Evolutionary conservation across 1,284 basidiomycete genomes (phyloP), one percentile per base, ranked within the genome.

Genomic region (Trametes hirsuta): DNA sequence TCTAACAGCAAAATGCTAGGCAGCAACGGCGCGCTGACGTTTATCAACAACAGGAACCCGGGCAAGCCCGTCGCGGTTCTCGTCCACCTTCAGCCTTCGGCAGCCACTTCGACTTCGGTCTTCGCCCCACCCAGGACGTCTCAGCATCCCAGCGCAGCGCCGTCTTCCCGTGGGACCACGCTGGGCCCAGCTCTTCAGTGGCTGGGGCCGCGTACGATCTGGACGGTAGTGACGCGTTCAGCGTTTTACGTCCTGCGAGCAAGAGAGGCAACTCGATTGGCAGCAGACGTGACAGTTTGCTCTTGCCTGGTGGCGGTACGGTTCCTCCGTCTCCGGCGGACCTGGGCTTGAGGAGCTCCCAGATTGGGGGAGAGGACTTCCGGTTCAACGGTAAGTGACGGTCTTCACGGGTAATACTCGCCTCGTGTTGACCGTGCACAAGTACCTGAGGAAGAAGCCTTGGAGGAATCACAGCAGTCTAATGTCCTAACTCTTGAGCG

Each of bases 91-190:
- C 84, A 34, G 66, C 79, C 8, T 64, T 81, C 22, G 83, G 77
- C 34, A 71, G 79, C 47, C 75, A 83, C 59, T 73, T 86, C 47
- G 81, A 77, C 18, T 69, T 83, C 56, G 79, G 80, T 49, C 62
- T 77, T 8, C 66, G 68, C 6, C 74, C 66, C 15, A 69, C 68
- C 18, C 71, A 77, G 40, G 76, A 81, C 53, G 68, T 73, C 49
- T 71, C 75, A 46, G 81, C 77, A 39, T 89, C 87, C 18, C 89
- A 91, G 68, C 79, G 81, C 37, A 89, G 84, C 66, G 84, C 85
- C 6, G 72, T 92, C 46, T 91, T 91, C 71, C 91, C 91, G 4
- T 93, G 91, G 91, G 90, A 93, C 67, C 81, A 92, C 71, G 89
- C 88, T 14, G 88, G 85, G 0, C 76, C 78, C 5, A 88, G 81